Conservation (phyloP, 2,329 filamentous ascomycete genomes). For the Fusarium mundagurra region DNA sequence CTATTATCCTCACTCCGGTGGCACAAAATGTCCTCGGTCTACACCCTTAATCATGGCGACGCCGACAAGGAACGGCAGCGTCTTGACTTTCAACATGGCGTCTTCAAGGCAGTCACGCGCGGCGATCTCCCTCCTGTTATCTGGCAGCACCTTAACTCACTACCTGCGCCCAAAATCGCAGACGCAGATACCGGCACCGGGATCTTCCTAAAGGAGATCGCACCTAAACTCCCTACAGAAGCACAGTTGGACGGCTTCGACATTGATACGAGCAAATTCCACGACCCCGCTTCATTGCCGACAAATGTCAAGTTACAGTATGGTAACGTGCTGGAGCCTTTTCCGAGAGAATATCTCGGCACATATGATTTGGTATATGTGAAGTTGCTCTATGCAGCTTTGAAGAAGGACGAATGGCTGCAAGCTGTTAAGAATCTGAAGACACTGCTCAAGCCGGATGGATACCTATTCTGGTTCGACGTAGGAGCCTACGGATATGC, state of each 20-base stretch:
- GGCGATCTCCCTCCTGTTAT: not conserved
- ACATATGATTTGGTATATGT: not conserved
- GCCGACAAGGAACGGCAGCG: not conserved
- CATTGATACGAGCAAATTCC: rapidly evolving
- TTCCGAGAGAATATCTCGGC: not conserved
- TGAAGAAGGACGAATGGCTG: not conserved
- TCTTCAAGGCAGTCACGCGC: rapidly evolving
- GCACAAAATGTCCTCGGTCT: not conserved
- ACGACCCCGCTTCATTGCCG: not conserved
- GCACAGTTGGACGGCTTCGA: not conserved
- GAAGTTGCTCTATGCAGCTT: not conserved
- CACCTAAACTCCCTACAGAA: rapidly evolving
- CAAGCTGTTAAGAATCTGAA: not conserved
- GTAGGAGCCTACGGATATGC: not conserved
- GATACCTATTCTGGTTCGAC: not conserved
- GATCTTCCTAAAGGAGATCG: not conserved
- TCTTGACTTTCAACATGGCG: not conserved
- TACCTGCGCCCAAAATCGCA: not conserved
- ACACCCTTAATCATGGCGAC: not conserved
- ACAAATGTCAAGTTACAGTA: not conserved
- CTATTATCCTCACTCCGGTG: not conserved
- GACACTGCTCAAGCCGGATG: not conserved
- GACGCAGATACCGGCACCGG: not conserved
- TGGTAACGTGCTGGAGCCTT: not conserved
- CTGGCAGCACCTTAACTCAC: not conserved